These are phyloP conservation scores for Acanthamoeba healyi DNA, from an alignment of 208 protist species.

Conservation along the genomic window DNA sequence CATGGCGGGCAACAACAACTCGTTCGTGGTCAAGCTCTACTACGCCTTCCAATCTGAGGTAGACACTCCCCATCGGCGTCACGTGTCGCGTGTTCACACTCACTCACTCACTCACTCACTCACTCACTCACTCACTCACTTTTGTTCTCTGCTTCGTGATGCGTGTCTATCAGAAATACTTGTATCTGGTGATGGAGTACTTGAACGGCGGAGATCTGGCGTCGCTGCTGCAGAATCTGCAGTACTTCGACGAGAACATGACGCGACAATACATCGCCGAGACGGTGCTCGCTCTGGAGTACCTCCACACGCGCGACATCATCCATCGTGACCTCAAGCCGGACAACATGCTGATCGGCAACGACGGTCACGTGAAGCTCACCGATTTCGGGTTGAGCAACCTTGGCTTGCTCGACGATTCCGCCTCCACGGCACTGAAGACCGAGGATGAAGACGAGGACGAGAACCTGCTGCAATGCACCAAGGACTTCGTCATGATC, in stretches of 20 bases:
- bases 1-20: slow-evolving; percentile 85
- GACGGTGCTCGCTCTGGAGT: slow-evolving; percentile 88
- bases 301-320: slow-evolving; percentile 86
- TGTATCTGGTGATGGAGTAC: slow-evolving; percentile 92
- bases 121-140: background rate
- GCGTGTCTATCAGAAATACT: slow-evolving; percentile 74
- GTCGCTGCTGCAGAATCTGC: slow-evolving; percentile 84
- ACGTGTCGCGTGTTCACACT: no score
- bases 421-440: background rate
- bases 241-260: slow-evolving; percentile 89
- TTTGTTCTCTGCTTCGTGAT: background rate
- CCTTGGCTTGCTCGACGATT: slow-evolving; percentile 60
- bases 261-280: slow-evolving; percentile 88
- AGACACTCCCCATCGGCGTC: background rate
- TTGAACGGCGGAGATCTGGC: slow-evolving; percentile 89
- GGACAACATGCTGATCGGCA: slow-evolving; percentile 90
- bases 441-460: slow-evolving; percentile 35
- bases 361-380: slow-evolving; percentile 89
- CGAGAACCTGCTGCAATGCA: slow-evolving; percentile 5
- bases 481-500: slow-evolving; percentile 45
- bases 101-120: background rate
- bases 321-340: slow-evolving; percentile 88
- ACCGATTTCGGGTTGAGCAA: slow-evolving; percentile 90
- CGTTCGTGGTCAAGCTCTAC: slow-evolving; percentile 91
- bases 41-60: slow-evolving; percentile 90